Evolutionary conservation across 1,139 yeast genomes (phyloP), one percentile per base, ranked within the genome.

Genomic region (Yamadazyma atmosphaerica): DNA sequence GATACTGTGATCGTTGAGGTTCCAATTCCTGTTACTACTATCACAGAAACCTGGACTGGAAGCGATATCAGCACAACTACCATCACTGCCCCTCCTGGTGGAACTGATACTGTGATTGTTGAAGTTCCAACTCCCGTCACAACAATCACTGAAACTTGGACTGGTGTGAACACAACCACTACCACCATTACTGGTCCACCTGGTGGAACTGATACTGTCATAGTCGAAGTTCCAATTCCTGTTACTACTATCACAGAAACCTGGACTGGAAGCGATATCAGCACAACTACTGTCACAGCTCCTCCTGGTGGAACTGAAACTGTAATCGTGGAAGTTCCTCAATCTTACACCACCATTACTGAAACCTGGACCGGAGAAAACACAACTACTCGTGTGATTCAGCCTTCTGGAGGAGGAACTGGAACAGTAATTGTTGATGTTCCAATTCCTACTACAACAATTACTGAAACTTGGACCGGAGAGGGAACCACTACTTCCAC

Each of bases 391-490:
- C 7, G 23, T 7, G 23, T 21, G 9, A 10, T 21, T 21, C 23
- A 21, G 10, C 23, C 37, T 19, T 19, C 37, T 10, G 35, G 43
- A 10, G 53, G 52, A 17, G 44, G 32, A 13, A 50, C 53, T n/a
- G 50, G 38, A 7, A 52, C 54, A 4, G 45, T 48, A 6, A 36
- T 36, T 11, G 44, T 43, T n/a, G 37, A 36, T 8, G 44, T 44
- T 5, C 57, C 58, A 13, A 42, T 42, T 19, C 51, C 53, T 16
- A 38, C 46, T 1, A 17, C 18, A 3, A 35, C 38, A n/a, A 42
- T 51, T 6, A 63, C 68, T 0, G 31, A 28, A 5, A 61, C 68
- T 16, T 56, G 54, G 48, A 49, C 58, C 7, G 63, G 58, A 1
- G 13, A 51, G 3, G 45, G 49, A 2, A 58, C 65, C 2, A 54